Percentiles rank a stretch among this genome's conserved stretches.
phyloP scores from a whole-genome alignment of 192 early-diverging fungal species.

The Lobosporangium transversale region DNA sequence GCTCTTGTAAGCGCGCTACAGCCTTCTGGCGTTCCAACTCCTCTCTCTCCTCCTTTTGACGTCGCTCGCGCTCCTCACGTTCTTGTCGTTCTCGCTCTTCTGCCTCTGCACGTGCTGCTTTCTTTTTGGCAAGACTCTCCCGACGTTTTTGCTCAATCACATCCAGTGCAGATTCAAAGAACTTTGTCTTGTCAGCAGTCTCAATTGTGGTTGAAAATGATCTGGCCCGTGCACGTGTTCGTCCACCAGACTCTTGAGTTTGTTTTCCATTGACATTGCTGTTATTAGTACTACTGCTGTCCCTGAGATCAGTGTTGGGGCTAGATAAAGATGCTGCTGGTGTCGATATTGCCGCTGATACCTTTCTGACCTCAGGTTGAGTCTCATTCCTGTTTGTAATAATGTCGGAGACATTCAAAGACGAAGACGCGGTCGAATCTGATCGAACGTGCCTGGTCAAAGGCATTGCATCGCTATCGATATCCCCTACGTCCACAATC shows the following conservation, averaged over 20 bases:
- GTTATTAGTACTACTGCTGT: not conserved
- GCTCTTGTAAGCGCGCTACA: conserved; percentile 4
- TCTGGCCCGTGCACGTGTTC: conserved; percentile 7
- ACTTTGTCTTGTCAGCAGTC: conserved; percentile 16
- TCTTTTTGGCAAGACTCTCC: conserved; percentile 24
- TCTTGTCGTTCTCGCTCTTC: conserved; percentile 10
- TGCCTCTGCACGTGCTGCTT: conserved; percentile 9
- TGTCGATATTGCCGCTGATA: not conserved
- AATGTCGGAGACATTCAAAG: not conserved
- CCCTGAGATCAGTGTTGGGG: not conserved
- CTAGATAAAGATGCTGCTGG: not conserved
- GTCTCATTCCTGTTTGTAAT: not conserved
- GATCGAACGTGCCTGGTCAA: not conserved
- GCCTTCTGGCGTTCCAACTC: conserved; percentile 13
- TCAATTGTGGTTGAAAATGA: conserved; percentile 25
- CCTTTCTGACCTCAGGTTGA: not conserved
- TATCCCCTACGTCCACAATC: not conserved
- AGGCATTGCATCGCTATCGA: not conserved
- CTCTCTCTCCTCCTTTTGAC: not conserved
- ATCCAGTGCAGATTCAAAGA: conserved; percentile 26
- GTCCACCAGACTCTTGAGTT: conserved; percentile 15
- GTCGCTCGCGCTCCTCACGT: conserved; percentile 2
- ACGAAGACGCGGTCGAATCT: not conserved
- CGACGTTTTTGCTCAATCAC: conserved; percentile 21
- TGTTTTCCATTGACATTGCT: not conserved